Conservation (phyloP, 768 basidiomycete species). For the Zangia roseola region DNA sequence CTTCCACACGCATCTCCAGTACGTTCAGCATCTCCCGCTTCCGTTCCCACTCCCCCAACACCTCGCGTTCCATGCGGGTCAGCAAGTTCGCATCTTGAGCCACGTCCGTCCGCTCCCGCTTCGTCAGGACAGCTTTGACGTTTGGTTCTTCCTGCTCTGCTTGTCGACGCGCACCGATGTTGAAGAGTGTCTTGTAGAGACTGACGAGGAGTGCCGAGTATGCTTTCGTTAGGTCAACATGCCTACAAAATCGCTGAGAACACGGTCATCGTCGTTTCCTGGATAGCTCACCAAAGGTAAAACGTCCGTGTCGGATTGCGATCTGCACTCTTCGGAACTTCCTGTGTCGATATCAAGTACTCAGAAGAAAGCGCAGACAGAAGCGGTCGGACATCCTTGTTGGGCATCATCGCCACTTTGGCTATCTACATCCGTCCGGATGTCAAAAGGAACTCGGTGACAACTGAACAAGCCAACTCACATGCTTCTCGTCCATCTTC, state of each 20-base stretch:
- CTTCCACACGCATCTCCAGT: slow-evolving; percentile 83
- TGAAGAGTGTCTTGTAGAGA: slow-evolving; percentile 89
- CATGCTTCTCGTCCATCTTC: slow-evolving; percentile 95
- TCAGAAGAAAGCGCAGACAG: slow-evolving; percentile 78
- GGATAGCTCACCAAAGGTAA: slow-evolving; percentile 74
- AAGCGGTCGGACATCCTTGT: slow-evolving; percentile 81
- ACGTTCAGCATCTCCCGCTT: slow-evolving; percentile 73
- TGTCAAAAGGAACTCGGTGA: background rate
- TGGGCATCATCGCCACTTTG: slow-evolving; percentile 89
- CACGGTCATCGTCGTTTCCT: background rate
- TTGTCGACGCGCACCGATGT: slow-evolving; percentile 71
- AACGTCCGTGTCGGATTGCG: slow-evolving; percentile 86
- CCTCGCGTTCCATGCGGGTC: slow-evolving; percentile 72
- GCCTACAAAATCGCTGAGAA: slow-evolving; percentile 49
- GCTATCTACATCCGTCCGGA: slow-evolving; percentile 62
- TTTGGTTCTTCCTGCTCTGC: slow-evolving; percentile 68
- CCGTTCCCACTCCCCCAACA: slow-evolving; percentile 69
- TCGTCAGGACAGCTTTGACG: slow-evolving; percentile 73
- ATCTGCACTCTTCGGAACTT: slow-evolving; percentile 88
- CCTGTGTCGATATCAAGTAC: slow-evolving; percentile 85
- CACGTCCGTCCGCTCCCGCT: slow-evolving; percentile 80
- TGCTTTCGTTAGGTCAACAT: slow-evolving; percentile 82
- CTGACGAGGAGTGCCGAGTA: slow-evolving; percentile 73
- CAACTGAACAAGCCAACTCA: slow-evolving; percentile 30
- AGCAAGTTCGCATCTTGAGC: slow-evolving; percentile 71